A percentile compares a stretch with the other conserved stretches of the same genome.
These are phyloP conservation scores for Pisolithus marmoratus DNA, from an alignment of 768 basidiomycete genomes.

Conservation along the genomic window DNA sequence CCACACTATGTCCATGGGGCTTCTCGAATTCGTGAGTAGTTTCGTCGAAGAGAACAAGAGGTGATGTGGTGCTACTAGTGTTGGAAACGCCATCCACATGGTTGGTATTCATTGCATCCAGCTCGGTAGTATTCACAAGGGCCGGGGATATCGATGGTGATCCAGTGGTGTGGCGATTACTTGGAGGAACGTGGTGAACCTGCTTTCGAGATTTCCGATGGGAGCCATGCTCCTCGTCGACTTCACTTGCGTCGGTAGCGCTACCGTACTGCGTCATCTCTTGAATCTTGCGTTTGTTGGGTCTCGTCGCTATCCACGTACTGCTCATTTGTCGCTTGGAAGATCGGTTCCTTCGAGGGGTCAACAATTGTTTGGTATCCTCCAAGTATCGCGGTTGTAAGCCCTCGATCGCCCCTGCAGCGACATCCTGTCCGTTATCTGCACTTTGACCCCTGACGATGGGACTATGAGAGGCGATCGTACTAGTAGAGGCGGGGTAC, in stretches of 20 bases:
- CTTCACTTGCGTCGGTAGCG: too few species aligned
- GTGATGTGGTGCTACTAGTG: too few species aligned
- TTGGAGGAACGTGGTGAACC: not conserved
- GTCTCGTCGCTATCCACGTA: not conserved
- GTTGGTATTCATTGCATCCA: too few species aligned
- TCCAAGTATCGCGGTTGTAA: too few species aligned
- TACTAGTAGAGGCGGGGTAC: not conserved
- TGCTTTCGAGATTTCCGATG: slow-evolving; percentile 15
- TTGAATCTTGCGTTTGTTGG: not conserved
- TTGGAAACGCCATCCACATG: too few species aligned
- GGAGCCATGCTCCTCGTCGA: slow-evolving; percentile 6
- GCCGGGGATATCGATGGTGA: too few species aligned
- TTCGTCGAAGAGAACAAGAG: slow-evolving; percentile 25
- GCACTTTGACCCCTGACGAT: not conserved
- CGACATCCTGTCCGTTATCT: too few species aligned
- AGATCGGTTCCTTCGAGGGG: too few species aligned
- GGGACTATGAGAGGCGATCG: not conserved
- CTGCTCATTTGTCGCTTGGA: too few species aligned
- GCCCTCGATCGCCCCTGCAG: too few species aligned
- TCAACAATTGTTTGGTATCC: too few species aligned
- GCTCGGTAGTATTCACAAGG: too few species aligned
- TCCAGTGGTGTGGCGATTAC: not conserved
- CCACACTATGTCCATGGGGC: slow-evolving; percentile 10
- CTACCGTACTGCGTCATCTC: not conserved
- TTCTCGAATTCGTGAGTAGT: slow-evolving; percentile 16